Percentiles rank a stretch among this genome's conserved stretches.
Conservation (phyloP, 352 stramenopile species). For the Phytophthora lateralis region DNA sequence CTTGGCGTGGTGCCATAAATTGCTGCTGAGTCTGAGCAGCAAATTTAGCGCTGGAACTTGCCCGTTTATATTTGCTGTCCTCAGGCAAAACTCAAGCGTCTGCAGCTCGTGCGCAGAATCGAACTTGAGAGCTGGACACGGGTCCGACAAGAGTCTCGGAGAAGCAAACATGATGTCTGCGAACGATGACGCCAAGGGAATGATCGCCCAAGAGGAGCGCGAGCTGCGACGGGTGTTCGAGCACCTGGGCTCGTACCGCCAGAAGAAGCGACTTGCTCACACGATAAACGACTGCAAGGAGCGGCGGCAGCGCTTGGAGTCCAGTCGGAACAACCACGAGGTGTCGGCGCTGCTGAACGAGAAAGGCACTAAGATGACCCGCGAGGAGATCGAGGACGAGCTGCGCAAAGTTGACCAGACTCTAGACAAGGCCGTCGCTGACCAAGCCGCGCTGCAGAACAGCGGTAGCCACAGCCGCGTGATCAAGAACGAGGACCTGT, state of each 20-base stretch:
- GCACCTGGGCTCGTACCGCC: constrained; percentile 90
- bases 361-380: constrained; percentile 77
- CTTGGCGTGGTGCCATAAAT: constrained; percentile 3
- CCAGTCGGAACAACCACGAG: constrained; percentile 70
- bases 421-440: constrained; percentile 54
- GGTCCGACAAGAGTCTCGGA: not conserved
- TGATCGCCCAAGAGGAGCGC: constrained; percentile 95
- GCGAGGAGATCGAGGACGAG: constrained; percentile 81
- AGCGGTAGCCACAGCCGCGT: constrained; percentile 55
- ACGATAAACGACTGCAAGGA: constrained; percentile 56
- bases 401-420: constrained; percentile 63
- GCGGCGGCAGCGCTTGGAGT: constrained; percentile 62
- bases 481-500: constrained; percentile 93
- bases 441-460: constrained; percentile 61
- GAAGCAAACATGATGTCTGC: constrained; percentile 66
- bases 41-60: constrained; percentile 26
- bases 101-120: constrained; percentile 7
- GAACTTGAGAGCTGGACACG: constrained; percentile 9
- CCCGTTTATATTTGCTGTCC: constrained; percentile 18
- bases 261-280: constrained; percentile 79
- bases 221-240: constrained; percentile 95
- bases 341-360: constrained; percentile 80
- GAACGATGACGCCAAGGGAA: constrained; percentile 77
- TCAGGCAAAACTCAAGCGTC: not conserved
- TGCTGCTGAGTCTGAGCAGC: constrained; percentile 1